Base-by-base conservation (phyloP, 1,284 basidiomycete species). In the Heterobasidion occidentale region DNA sequence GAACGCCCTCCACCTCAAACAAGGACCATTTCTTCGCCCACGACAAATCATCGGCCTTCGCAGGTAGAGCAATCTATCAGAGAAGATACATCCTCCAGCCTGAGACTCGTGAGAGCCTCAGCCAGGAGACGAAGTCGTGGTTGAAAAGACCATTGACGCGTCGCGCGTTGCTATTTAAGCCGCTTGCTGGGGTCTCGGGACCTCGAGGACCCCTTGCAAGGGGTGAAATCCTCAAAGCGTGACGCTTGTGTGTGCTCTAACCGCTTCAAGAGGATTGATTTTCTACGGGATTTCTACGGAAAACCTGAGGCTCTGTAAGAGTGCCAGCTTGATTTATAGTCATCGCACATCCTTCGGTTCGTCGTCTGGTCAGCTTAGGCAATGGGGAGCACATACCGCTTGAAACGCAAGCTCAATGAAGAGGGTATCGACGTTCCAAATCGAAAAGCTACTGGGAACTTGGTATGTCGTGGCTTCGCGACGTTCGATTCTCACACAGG, bases 361-460 rank as follows among this genome's bases (percentile, higher is more conserved):
- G 27, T 27, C 27, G 4, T 6, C 27, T 27, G 27, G 27, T 5
- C 27, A 6, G 38, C 35, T 9, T 51, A 34, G 15, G 57, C 61
- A 54, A 62, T 62, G 51, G 55, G 56, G 36, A 70, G 71, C 64
- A 84, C 83, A 70, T 84, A 76, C 59, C 78, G 77, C 50, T 75
- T 90, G 57, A 90, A 90, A 68, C 81, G 84, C 46, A 90, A 92
- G 74, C 82, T 97, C 46, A 89, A 88, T 57, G 85, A 92, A 59
- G 75, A 90, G 54, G 88, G 88, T 2, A 77, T 94, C 45, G 85
- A 92, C 64, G 76, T 83, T 6, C 74, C 78, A 9, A 85, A 84
- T 65, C 74, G 74, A 17, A 88, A 81, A 64, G 81, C 90, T 9
- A 92, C 84, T 57, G 92, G 96, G 71, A 89, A 85, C 66, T 73